Percentiles rank a stretch among this genome's conserved stretches.
These are phyloP conservation scores for Talaromyces sp. DNA, from an alignment of 2,329 filamentous ascomycete species.

Conservation along the genomic window DNA sequence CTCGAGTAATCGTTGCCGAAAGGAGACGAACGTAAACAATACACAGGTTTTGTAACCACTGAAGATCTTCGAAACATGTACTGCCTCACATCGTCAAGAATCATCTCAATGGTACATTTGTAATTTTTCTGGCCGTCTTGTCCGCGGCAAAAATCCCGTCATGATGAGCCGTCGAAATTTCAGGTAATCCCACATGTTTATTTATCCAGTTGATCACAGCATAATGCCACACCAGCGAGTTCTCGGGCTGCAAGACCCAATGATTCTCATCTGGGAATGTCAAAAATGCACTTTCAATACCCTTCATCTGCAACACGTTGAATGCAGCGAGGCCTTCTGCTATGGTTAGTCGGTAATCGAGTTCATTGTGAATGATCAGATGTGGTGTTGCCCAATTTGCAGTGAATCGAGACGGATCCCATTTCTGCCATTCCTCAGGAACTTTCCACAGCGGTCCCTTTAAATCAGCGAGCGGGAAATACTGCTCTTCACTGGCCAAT, in stretches of 20 bases:
- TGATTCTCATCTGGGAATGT: conserved; percentile 78
- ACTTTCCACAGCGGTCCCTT: conserved; percentile 50
- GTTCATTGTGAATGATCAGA: conserved; percentile 82
- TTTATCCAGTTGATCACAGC: conserved; percentile 78
- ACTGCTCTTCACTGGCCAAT: conserved; percentile 51
- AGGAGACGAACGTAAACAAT: background rate
- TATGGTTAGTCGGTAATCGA: conserved; percentile 84
- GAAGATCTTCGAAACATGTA: background rate
- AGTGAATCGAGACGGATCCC: conserved; percentile 56
- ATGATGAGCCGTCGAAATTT: conserved; percentile 30
- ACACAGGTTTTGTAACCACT: background rate
- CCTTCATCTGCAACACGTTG: conserved; percentile 73
- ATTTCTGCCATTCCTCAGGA: conserved; percentile 51
- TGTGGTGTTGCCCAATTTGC: conserved; percentile 80
- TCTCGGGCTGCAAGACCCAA: conserved; percentile 88
- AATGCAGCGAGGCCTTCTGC: conserved; percentile 81
- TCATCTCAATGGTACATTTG: conserved; percentile 16
- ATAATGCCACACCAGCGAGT: conserved; percentile 83
- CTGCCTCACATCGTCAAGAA: background rate
- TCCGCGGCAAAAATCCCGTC: conserved; percentile 4
- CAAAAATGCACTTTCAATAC: conserved; percentile 72
- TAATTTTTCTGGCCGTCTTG: background rate
- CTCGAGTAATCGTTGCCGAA: background rate
- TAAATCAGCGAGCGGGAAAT: conserved; percentile 54
- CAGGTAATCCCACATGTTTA: conserved; percentile 52